phyloP scores from a whole-genome alignment of 1,139 yeast genomes.

The Geotrichum histeridarum region DNA sequence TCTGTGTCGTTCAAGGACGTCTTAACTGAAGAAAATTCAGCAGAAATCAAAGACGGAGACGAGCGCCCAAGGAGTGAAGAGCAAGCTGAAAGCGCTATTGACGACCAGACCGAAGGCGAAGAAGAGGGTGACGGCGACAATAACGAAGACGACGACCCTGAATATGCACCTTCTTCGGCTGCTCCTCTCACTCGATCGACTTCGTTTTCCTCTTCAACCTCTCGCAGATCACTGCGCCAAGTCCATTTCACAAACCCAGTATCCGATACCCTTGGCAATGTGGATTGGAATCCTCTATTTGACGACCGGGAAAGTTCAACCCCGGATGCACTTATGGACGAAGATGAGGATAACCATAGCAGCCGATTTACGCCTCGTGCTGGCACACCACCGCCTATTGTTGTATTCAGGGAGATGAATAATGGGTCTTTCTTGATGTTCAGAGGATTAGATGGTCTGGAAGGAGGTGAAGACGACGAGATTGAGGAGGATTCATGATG shows the following conservation, averaged over 20 bases:
- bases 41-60: neutral
- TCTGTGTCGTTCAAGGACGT: neutral
- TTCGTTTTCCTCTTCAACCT: slow-evolving; percentile 8
- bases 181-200: slow-evolving; percentile 3
- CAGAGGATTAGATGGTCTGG: neutral
- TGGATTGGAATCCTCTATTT: neutral
- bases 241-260: slow-evolving; percentile 13
- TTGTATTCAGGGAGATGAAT: neutral
- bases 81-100: neutral
- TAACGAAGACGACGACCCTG: neutral
- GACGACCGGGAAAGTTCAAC: neutral
- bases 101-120: neutral
- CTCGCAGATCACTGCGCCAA: slow-evolving; percentile 11
- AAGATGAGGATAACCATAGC: neutral
- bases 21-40: neutral
- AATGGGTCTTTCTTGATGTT: neutral
- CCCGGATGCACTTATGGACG: neutral
- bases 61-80: neutral
- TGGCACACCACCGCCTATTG: slow-evolving; percentile 3
- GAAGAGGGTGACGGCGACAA: neutral
- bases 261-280: neutral
- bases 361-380: neutral
- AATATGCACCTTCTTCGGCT: neutral
- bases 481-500: neutral
- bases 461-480: neutral